phyloP scores from a whole-genome alignment of 352 stramenopile genomes.

The Phytopythium boreale region DNA sequence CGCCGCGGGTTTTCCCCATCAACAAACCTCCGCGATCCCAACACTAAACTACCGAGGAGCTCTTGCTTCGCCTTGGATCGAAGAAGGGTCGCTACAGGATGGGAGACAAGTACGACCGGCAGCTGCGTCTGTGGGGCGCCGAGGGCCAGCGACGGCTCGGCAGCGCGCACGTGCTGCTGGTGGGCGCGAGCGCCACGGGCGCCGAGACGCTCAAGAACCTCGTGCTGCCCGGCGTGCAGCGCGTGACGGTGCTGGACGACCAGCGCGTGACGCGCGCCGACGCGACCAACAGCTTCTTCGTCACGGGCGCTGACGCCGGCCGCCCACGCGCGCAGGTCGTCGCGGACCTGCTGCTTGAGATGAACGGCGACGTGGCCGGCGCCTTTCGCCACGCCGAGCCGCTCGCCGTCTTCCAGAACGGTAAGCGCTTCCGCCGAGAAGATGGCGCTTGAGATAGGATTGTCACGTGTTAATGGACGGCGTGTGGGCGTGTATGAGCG shows the following conservation, averaged over 20 bases:
- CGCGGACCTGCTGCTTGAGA: constrained; percentile 88
- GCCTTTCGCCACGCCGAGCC: constrained; percentile 38
- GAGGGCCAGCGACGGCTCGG: constrained; percentile 91
- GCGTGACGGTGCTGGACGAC: constrained; percentile 95
- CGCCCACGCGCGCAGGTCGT: constrained; percentile 78
- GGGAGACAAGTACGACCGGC: constrained; percentile 97
- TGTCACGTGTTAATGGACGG: too few species aligned
- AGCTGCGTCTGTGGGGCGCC: constrained; percentile 97
- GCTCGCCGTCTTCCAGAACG: constrained; percentile 41
- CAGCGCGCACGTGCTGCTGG: constrained; percentile 87
- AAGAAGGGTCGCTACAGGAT: constrained; percentile 8
- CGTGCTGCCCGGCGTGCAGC: constrained; percentile 85
- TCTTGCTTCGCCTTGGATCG: too few species aligned
- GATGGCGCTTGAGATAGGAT: background rate
- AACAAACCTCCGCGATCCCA: background rate
- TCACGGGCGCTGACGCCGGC: constrained; percentile 49
- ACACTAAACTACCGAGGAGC: constrained; percentile 5
- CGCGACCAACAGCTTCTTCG: constrained; percentile 94
- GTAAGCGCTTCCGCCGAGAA: constrained; percentile 5
- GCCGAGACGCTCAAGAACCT: constrained; percentile 99
- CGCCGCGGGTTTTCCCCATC: background rate
- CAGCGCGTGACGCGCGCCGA: constrained; percentile 65
- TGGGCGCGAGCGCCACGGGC: constrained; percentile 90
- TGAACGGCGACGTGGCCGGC: constrained; percentile 95
- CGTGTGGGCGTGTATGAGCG: too few species aligned